Evolutionary conservation across 768 basidiomycete species (phyloP), one percentile per base, ranked within the genome.

Genomic region (Psilocybe subaeruginosa): DNA sequence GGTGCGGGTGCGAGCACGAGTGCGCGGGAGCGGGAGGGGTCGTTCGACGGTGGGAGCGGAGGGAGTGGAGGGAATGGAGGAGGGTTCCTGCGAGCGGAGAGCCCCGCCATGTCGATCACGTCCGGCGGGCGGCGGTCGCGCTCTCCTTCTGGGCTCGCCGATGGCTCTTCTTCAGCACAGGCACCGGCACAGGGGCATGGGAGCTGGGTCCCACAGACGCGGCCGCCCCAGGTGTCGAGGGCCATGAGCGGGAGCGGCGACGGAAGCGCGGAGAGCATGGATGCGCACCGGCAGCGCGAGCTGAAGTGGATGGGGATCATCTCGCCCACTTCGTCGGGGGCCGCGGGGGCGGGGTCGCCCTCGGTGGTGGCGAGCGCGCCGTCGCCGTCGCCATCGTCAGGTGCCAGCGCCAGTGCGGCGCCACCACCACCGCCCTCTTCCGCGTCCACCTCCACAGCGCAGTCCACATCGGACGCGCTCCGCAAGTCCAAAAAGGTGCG

Each of bases 401-500:
- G 8, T 3, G 37, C 14, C 8, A 1, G 8, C 0, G 3, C 1
- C 7, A 8, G 8, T 39, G 37, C 37, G 3, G 0, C 37, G 14
- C 14, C 37, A 3, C 14, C 14, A 1, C 7, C 7, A 1, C 37
- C 7, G 0, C 3, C 37, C 8, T 39, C 37, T 39, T 14, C 14
- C 37, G 2, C 2, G 1, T 8, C 37, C 37, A 8, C 37, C 12
- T 37, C 37, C 8, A 8, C 37, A 14, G 8, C 37, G 1, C 14
- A 8, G 2, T 3, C 37, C 3, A 8, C 37, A 8, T 39, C 37
- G 2, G 23, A 23, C 23, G 23, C 23, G 23, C 41, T 43, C 14
- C 80, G 86, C 53, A 94, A 91, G 78, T 89, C 76, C 71, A 93
- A 93, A 74, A 95, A 94, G 69, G 80, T 93, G 9, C 82, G 85